phyloP scores from a whole-genome alignment of 257 asterid species.

The Capsicum chinense region DNA sequence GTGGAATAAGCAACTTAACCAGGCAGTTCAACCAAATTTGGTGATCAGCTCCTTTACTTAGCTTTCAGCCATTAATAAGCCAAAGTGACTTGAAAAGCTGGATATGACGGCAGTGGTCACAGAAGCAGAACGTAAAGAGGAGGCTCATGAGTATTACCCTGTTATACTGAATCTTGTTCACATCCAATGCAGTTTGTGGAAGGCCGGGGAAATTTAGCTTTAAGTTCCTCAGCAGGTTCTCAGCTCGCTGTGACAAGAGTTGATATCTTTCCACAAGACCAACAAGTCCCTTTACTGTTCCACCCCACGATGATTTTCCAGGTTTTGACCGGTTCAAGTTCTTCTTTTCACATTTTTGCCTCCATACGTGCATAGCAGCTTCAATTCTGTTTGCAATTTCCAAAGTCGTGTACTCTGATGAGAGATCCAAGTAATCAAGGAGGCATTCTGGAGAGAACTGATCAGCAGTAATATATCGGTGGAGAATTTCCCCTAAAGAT shows the following conservation, averaged over 20 bases:
- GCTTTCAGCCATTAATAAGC: slow-evolving; percentile 6
- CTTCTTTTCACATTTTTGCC: slow-evolving; percentile 60
- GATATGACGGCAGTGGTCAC: neutral
- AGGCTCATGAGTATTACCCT: slow-evolving; percentile 54
- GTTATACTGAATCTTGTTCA: slow-evolving; percentile 80
- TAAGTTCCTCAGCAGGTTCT: slow-evolving; percentile 66
- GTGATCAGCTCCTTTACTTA: slow-evolving; percentile 10
- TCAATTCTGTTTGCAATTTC: slow-evolving; percentile 85
- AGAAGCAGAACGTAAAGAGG: neutral
- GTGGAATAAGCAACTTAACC: slow-evolving; percentile 7
- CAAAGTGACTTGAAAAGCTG: neutral
- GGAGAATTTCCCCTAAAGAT: slow-evolving; percentile 75
- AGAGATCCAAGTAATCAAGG: slow-evolving; percentile 71
- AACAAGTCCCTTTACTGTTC: slow-evolving; percentile 57
- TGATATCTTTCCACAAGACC: slow-evolving; percentile 62
- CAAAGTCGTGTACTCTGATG: slow-evolving; percentile 73
- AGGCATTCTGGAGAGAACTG: slow-evolving; percentile 79
- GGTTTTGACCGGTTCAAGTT: slow-evolving; percentile 47
- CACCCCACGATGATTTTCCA: slow-evolving; percentile 64
- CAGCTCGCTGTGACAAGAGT: slow-evolving; percentile 73
- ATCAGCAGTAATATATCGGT: slow-evolving; percentile 70
- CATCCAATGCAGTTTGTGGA: slow-evolving; percentile 82
- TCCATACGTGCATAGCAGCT: slow-evolving; percentile 76
- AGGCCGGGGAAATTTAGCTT: slow-evolving; percentile 81
- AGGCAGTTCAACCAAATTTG: neutral